These are phyloP conservation scores for Monosporozyma solicola DNA, from an alignment of 805 yeast genomes.

Conservation along the genomic window DNA sequence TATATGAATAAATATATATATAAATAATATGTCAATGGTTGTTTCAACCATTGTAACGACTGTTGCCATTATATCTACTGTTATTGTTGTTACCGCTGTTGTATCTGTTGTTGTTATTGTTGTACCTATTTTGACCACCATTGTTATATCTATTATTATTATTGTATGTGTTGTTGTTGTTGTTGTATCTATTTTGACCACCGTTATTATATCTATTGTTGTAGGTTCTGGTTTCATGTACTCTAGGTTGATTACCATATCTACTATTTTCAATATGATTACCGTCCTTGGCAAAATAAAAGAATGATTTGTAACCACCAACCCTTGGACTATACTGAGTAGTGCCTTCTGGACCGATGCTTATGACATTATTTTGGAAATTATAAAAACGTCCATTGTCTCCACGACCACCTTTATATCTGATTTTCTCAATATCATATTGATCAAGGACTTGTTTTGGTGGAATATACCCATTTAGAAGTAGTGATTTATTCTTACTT, in stretches of 20 bases:
- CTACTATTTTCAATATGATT: slow-evolving; percentile 3
- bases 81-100: slow-evolving; percentile 11
- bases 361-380: slow-evolving; percentile 33
- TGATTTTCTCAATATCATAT: slow-evolving; percentile 57
- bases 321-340: slow-evolving; percentile 38
- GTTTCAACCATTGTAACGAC: background rate
- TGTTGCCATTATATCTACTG: background rate
- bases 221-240: slow-evolving; percentile 5
- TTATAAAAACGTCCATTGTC: slow-evolving; percentile 24
- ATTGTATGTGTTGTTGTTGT: slow-evolving; percentile 2
- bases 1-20: background rate
- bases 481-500: slow-evolving; percentile 60
- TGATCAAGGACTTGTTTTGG: slow-evolving; percentile 51
- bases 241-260: slow-evolving; percentile 4
- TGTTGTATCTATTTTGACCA: background rate
- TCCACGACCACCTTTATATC: slow-evolving; percentile 38
- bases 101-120: slow-evolving; percentile 1
- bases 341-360: slow-evolving; percentile 42
- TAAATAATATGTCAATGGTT: background rate
- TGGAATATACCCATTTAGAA: slow-evolving; percentile 68
- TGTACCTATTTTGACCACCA: slow-evolving; percentile 4
- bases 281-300: slow-evolving; percentile 26
- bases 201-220: slow-evolving; percentile 1
- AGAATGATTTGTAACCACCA: slow-evolving; percentile 44
- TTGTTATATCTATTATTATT: slow-evolving; percentile 3